Conservation (phyloP, 2,329 filamentous ascomycete species). For the Gnomoniopsis smithogilvyi region DNA sequence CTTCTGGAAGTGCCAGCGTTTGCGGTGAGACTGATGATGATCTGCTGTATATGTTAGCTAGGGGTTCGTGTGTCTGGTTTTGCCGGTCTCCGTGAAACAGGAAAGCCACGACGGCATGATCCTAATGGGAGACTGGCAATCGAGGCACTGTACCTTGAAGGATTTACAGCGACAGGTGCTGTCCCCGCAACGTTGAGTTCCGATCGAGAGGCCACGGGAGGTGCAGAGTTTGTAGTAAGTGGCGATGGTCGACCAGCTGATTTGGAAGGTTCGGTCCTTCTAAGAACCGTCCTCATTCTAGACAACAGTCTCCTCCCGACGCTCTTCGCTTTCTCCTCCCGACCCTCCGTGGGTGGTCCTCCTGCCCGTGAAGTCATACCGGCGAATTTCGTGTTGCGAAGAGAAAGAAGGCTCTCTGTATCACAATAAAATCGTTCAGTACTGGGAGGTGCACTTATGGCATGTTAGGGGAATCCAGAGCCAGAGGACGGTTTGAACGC, state of each 20-base stretch:
- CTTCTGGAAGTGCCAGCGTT: conserved; percentile 19
- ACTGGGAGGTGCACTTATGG: neutral
- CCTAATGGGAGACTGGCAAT: too few species aligned
- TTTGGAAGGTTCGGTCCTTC: conserved; percentile 35
- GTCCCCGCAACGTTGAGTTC: too few species aligned
- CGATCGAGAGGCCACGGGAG: neutral
- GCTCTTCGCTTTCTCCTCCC: conserved; percentile 43
- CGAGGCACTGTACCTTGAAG: neutral
- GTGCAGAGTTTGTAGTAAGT: neutral
- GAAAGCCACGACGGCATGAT: too few species aligned
- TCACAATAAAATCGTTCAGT: neutral
- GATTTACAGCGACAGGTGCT: too few species aligned
- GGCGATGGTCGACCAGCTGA: conserved; percentile 26
- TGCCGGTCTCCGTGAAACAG: too few species aligned
- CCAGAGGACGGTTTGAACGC: neutral
- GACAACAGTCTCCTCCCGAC: conserved; percentile 43
- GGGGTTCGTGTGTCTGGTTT: neutral
- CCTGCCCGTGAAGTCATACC: conserved; percentile 43
- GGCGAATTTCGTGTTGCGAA: neutral
- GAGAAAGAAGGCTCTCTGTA: neutral
- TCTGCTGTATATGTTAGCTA: conserved; percentile 5
- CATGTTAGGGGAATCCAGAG: neutral
- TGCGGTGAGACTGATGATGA: neutral
- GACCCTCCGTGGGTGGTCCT: conserved; percentile 30
- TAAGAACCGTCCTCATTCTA: conserved; percentile 49